Evolutionary conservation across 192 early-diverging fungal species (phyloP), one percentile per base, ranked within the genome.

Genomic region (Rhizophagus sp.): DNA sequence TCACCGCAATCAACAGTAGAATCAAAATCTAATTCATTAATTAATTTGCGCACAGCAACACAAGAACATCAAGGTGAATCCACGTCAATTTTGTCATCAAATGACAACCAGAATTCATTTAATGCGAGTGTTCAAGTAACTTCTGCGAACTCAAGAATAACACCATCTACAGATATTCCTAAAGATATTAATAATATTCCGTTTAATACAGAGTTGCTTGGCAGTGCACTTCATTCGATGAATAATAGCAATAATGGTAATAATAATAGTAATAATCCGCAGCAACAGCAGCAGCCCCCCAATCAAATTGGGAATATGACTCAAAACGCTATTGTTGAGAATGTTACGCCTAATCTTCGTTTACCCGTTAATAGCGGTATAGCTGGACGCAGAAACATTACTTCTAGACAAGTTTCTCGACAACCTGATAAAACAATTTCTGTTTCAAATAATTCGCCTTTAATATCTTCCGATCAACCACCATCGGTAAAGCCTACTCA

Each of bases 351-450:
- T n/a, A 76, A 76, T 47, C n/a, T 76, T 19, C 73, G 52, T 33
- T 62, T 62, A 50, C 70, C 70, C 8, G 4, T 49, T 49, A 72
- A 5, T 50, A 44, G 44, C 4, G 70, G 70, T 47, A 72, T 72
- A 49, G 70, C 70, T 72, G 70, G 70, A 6, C 39, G 70, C 3
- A 72, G 75, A 7, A n/a, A n/a, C 6, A 34, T 57, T 62, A 57
- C 13, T 62, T 57, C 74, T 15, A 34, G 75, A 47, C 50, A 76
- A 65, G 25, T 62, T 11, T 33, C 61, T 39, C 30, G 47, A 65
- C 62, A 57, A 76, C n/a, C 75, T 15, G 75, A 76, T 12, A 76
- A 65, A 57, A 15, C 34, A 5, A 39, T 27, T 47, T 64, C 62
- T 15, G 62, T 65, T 13, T 19, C 36, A 24, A 25, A 13, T 8